A percentile compares a stretch with the other conserved stretches of the same genome.
Evolutionary conservation across 805 yeast species (phyloP).

Genomic region (Pichia exigua): DNA sequence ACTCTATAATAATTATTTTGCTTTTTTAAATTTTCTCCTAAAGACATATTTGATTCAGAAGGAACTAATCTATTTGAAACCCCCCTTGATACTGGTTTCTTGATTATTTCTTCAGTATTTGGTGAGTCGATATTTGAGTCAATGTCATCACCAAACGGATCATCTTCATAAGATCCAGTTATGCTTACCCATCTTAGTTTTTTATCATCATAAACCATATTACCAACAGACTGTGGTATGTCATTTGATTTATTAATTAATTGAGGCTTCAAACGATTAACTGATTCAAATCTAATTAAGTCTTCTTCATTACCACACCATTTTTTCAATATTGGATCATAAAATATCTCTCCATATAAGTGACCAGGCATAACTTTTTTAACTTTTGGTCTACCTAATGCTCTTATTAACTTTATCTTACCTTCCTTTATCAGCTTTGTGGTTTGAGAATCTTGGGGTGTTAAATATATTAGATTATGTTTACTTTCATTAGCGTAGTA

Average conservation of each 20-base stretch:
- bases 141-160: slow-evolving; percentile 44
- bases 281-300: slow-evolving; percentile 40
- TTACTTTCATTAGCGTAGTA: background rate
- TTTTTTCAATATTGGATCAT: slow-evolving; percentile 39
- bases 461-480: background rate
- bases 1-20: slow-evolving; percentile 17
- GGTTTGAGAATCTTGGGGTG: slow-evolving; percentile 6
- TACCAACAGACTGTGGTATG: slow-evolving; percentile 35
- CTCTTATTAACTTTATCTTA: slow-evolving; percentile 23
- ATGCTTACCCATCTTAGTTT: slow-evolving; percentile 53
- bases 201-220: slow-evolving; percentile 55
- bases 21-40: slow-evolving; percentile 5
- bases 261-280: slow-evolving; percentile 26
- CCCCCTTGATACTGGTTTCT: slow-evolving; percentile 13
- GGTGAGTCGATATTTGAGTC: slow-evolving; percentile 25
- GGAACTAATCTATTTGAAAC: slow-evolving; percentile 8
- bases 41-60: slow-evolving; percentile 10
- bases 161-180: slow-evolving; percentile 33
- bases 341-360: slow-evolving; percentile 39
- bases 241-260: slow-evolving; percentile 1
- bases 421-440: slow-evolving; percentile 26
- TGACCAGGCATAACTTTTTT: slow-evolving; percentile 25
- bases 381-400: slow-evolving; percentile 21
- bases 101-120: background rate
- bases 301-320: slow-evolving; percentile 69